Base-by-base conservation (phyloP, 2,329 filamentous ascomycete species). In the Paecilomyces sp. region DNA sequence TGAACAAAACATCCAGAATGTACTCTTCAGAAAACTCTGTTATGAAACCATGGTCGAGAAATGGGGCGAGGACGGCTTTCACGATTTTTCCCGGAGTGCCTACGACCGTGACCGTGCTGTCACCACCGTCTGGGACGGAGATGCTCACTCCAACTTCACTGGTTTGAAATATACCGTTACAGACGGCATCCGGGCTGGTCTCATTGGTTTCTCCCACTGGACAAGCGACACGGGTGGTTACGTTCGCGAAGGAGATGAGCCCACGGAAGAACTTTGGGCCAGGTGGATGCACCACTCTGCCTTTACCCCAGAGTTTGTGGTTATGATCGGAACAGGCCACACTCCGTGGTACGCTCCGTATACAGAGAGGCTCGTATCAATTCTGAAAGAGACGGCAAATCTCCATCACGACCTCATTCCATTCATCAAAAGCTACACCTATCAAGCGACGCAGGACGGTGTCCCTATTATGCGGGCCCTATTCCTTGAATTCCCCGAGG, bases 1-100 rank as follows among this genome's bases (percentile, higher is more conserved):
- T 52, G 68, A 70, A 54, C 74, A 76, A 56, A 76, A 76, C 59
- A 65, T 69, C 28, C 74, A 76, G 58, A 69, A 55, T 22, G 28
- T 31, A 18, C 53, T 55, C 28, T 31, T 55, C 25, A 55, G 30
- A 34, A 55, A 33, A 25, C 28, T 55, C 24, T 55, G 53, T 34
- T 55, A 55, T 30, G 53, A 55, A 31, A 55, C 25, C 28, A 55
- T 55, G 53, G 53, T 55, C 25, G 53, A 55, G 28, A 31, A 15
- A 30, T 55, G 53, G 53, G 53, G 53, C 18, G 24, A 31, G 12
- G 6, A 55, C 11, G 53, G 53, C 53, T 55, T 55, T 25, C 53
- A 55, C 25, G 30, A 28, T 30, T 55, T 55, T 33, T 8, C 53
- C 25, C 53, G 53, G 15, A 55, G 53, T 30, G 53, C 53, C 53